Evolutionary conservation across 192 early-diverging fungal genomes (phyloP).

Genomic region (Diversispora eburnea): DNA sequence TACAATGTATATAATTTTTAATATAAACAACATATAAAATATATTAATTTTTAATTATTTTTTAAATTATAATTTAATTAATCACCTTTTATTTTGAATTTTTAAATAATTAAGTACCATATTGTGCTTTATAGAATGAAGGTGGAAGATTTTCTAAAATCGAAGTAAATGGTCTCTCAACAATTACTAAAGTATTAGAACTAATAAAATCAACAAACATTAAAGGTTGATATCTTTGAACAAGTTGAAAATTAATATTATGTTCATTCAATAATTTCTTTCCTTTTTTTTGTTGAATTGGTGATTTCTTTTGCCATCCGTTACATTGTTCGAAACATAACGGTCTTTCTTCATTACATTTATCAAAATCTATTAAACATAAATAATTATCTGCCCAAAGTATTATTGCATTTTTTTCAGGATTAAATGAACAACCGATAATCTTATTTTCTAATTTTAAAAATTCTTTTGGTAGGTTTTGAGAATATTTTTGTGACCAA

Average conservation of each 20-base stretch:
- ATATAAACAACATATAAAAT: neutral
- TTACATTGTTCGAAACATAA: constrained; percentile 37
- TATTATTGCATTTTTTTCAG: constrained; percentile 57
- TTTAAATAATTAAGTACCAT: constrained; percentile 55
- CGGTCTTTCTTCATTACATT: constrained; percentile 49
- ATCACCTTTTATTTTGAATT: neutral
- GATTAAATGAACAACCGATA: constrained; percentile 69
- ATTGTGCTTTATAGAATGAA: constrained; percentile 81
- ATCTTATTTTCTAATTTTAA: constrained; percentile 64
- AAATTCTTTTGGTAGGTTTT: constrained; percentile 65
- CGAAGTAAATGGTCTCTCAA: constrained; percentile 83
- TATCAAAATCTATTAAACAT: constrained; percentile 67
- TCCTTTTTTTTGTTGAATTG: constrained; percentile 34
- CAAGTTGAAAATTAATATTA: constrained; percentile 62
- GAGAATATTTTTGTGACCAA: constrained; percentile 76
- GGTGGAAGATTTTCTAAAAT: constrained; percentile 75
- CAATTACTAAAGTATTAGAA: constrained; percentile 71
- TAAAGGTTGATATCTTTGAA: constrained; percentile 79
- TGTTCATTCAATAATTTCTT: constrained; percentile 41
- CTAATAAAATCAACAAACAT: constrained; percentile 76
- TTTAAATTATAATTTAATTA: neutral
- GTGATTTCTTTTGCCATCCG: constrained; percentile 44
- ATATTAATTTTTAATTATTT: neutral
- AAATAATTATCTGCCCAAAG: constrained; percentile 70
- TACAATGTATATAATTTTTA: no score